Base-by-base conservation (phyloP, 495 filamentous ascomycete species). In the Jackrogersella multiformis region DNA sequence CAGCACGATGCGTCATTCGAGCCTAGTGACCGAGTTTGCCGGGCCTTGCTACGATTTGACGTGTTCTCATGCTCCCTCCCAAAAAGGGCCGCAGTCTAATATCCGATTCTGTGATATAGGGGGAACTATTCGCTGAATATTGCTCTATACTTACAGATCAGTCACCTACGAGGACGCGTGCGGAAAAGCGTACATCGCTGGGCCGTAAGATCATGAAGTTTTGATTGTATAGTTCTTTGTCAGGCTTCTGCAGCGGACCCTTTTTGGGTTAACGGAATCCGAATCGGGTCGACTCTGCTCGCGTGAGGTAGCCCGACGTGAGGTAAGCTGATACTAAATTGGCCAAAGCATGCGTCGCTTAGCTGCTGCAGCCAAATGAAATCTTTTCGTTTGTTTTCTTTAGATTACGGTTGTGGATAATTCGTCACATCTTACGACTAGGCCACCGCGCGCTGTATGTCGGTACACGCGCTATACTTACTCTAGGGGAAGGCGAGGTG, bases 321-420 rank as follows among this genome's bases (percentile, higher is more conserved):
- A 66, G 67, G 67, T 70, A 70, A 70, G 67, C 67, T 70, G 61
- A 70, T 66, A 66, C 52, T 18, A 58, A 45, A 59, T 64, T 34
- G 42, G 32, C 26, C 38, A 54, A 60, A 59, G 28, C n/a, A 38
- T 56, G 53, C 51, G 61, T 62, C 67, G 57, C 67, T 70, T 57
- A 70, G 67, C 56, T 61, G 56, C 56, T 53, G 66, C 56, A 65
- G 56, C 46, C 59, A 60, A 65, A 60, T 61, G 38, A 57, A 55
- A 16, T 45, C 38, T 56, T 28, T 41, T 58, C 45, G 12, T 45
- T 23, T 18, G 21, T 55, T 44, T 56, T 20, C 32, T 34, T 10
- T 64, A 57, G 45, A 56, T 58, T 68, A 67, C 32, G 42, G 42
- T 35, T 63, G 56, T 39, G 21, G 44, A 51, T 46, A 46, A 57